Percentiles rank a stretch among this genome's conserved stretches.
phyloP scores from a whole-genome alignment of 2,329 filamentous ascomycete species.

The Sordariomycetes sp. region DNA sequence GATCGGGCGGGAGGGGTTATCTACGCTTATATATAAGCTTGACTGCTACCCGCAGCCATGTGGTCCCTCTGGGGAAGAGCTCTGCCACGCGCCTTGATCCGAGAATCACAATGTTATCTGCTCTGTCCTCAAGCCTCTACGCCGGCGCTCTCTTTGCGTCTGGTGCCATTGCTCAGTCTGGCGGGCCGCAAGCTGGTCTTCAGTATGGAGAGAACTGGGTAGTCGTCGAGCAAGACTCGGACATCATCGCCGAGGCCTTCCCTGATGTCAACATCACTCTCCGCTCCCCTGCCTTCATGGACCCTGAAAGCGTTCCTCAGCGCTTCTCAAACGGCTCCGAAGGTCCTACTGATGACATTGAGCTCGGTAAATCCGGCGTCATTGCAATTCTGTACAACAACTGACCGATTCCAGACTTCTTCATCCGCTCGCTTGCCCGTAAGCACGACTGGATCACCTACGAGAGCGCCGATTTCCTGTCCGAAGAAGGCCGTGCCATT shows the following conservation, averaged over 20 bases:
- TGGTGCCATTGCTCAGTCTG: conserved; percentile 3
- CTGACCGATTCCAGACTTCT: conserved; percentile 11
- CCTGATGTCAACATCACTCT: conserved; percentile 16
- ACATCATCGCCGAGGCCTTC: conserved; percentile 17
- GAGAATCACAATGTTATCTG: background rate
- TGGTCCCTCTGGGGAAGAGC: background rate
- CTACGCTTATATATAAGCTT: background rate
- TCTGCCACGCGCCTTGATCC: background rate
- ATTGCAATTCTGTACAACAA: background rate
- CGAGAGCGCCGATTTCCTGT: conserved; percentile 15
- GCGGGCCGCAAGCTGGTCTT: conserved; percentile 4
- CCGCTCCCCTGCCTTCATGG: conserved; percentile 16
- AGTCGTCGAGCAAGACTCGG: conserved; percentile 14
- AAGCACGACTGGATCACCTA: conserved; percentile 17
- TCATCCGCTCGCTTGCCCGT: conserved; percentile 14
- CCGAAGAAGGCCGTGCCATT: conserved; percentile 12
- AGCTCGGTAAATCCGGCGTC: conserved; percentile 12
- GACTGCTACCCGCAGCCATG: background rate
- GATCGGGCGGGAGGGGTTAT: too few relatives aligned
- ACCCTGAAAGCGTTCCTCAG: conserved; percentile 11
- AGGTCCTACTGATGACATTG: conserved; percentile 17
- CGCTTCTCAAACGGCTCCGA: conserved; percentile 17
- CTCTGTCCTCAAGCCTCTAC: background rate
- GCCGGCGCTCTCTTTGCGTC: conserved; percentile 4
- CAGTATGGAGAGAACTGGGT: conserved; percentile 8